Evolutionary conservation across 2,329 filamentous ascomycete species (phyloP).

Genomic region (Cadophora luteo-olivacea): DNA sequence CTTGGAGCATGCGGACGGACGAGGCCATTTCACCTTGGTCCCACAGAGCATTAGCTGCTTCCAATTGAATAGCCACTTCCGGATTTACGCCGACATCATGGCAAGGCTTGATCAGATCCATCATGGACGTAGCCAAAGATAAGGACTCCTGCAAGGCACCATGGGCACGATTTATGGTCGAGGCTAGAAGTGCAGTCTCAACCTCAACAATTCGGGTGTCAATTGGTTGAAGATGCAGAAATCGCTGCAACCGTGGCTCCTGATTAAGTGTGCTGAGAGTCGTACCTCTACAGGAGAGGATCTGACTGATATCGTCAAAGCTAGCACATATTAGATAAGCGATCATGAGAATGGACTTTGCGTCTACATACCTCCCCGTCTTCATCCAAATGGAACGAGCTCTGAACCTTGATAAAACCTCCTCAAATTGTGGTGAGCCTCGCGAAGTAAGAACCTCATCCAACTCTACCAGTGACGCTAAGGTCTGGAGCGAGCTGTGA

Average conservation of each 20-base stretch:
- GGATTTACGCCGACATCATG: conserved; percentile 75
- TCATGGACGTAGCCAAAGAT: conserved; percentile 84
- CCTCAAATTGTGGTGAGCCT: conserved; percentile 64
- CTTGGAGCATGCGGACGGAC: conserved; percentile 87
- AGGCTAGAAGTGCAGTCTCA: conserved; percentile 76
- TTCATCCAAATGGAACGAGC: conserved; percentile 79
- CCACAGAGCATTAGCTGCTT: conserved; percentile 91
- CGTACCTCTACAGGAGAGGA: conserved; percentile 84
- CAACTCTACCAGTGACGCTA: conserved; percentile 81
- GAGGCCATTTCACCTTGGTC: conserved; percentile 89
- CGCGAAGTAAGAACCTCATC: conserved; percentile 75
- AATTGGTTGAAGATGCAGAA: conserved; percentile 64
- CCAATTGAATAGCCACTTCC: conserved; percentile 77
- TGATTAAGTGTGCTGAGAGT: conserved; percentile 81
- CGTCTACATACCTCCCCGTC: conserved; percentile 70
- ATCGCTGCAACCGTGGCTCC: conserved; percentile 66
- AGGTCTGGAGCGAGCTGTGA: conserved; percentile 61
- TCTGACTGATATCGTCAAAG: conserved; percentile 78
- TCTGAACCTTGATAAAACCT: conserved; percentile 68
- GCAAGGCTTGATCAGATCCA: conserved; percentile 75
- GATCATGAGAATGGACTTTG: neutral
- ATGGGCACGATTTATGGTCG: conserved; percentile 79
- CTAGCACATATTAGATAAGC: conserved; percentile 50
- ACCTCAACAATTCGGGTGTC: conserved; percentile 76
- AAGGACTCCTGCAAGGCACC: conserved; percentile 85